A percentile compares a stretch with the other conserved stretches of the same genome.
Conservation (phyloP, 2,329 filamentous ascomycete genomes). For the Dactylonectria estremocensis region DNA sequence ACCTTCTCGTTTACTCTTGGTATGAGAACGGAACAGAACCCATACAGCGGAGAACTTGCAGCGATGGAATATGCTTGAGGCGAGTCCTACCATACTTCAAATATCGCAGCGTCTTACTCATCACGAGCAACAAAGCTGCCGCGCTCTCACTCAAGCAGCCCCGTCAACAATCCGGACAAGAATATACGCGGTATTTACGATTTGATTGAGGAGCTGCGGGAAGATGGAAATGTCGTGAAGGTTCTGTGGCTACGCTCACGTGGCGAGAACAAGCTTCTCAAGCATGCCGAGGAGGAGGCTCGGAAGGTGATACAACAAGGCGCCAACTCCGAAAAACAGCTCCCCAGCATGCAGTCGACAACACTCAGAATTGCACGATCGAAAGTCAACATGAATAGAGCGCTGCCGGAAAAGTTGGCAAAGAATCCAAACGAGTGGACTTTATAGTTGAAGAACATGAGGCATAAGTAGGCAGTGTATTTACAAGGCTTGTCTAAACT, state of each 20-base stretch:
- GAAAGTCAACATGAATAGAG: not conserved
- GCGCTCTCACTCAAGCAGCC: conserved; percentile 19
- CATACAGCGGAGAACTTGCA: conserved; percentile 35
- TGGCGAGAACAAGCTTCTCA: not conserved
- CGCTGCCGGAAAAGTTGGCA: conserved; percentile 2
- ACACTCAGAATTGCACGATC: not conserved
- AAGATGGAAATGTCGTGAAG: not conserved
- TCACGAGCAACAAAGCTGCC: conserved; percentile 38
- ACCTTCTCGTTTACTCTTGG: conserved; percentile 39
- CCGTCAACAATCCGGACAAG: conserved; percentile 38
- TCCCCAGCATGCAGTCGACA: no score
- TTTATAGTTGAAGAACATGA: not conserved
- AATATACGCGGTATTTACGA: conserved; percentile 35
- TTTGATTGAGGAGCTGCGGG: not conserved
- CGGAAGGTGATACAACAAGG: no score
- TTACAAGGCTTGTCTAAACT: not conserved
- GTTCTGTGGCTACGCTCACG: not conserved
- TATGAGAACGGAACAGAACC: conserved; percentile 38
- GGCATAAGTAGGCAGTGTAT: not conserved
- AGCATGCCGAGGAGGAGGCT: no score
- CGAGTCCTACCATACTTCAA: conserved; percentile 14
- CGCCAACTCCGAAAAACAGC: no score
- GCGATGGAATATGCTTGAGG: conserved; percentile 36
- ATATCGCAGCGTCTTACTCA: conserved; percentile 23
- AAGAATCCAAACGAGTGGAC: no score